These are phyloP conservation scores for Beta macrorhiza DNA, from an alignment of 179 eudicot genomes.

Conservation along the genomic window DNA sequence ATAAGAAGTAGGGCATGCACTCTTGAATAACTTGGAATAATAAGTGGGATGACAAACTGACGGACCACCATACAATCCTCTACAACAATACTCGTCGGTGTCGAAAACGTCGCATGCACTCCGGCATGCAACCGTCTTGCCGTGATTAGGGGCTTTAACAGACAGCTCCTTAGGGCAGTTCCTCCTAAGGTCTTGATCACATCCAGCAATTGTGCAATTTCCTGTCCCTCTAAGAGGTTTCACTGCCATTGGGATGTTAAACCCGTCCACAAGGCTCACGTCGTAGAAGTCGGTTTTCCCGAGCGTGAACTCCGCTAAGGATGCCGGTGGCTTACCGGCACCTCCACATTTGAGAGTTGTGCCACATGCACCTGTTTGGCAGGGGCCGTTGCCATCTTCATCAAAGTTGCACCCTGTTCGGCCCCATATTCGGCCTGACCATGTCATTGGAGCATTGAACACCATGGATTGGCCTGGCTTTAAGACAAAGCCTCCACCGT, in stretches of 20 bases:
- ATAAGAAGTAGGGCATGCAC: conserved; percentile 74
- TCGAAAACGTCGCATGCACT: conserved; percentile 78
- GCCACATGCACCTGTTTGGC: conserved; percentile 81
- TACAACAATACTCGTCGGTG: conserved; percentile 74
- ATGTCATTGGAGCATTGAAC: conserved; percentile 61
- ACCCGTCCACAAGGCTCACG: conserved; percentile 89
- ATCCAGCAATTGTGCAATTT: conserved; percentile 69
- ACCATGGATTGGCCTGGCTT: conserved; percentile 51
- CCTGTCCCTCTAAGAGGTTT: conserved; percentile 76
- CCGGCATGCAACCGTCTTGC: conserved; percentile 67
- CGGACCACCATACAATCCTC: conserved; percentile 58
- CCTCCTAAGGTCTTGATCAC: conserved; percentile 46
- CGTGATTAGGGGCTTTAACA: conserved; percentile 18
- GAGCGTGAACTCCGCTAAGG: conserved; percentile 71
- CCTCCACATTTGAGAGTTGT: conserved; percentile 57
- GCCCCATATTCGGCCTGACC: conserved; percentile 95
- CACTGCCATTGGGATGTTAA: conserved; percentile 69
- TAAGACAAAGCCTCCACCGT: conserved; percentile 70
- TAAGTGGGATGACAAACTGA: conserved; percentile 53
- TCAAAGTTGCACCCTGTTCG: conserved; percentile 64
- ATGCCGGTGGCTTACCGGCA: conserved; percentile 65
- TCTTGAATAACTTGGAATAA: conserved; percentile 67
- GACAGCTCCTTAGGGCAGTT: conserved; percentile 58
- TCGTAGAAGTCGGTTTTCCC: conserved; percentile 62
- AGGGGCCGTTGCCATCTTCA: conserved; percentile 44